Evolutionary conservation across 83 land plant species (phyloP).

Genomic region (Thuja plicata): DNA sequence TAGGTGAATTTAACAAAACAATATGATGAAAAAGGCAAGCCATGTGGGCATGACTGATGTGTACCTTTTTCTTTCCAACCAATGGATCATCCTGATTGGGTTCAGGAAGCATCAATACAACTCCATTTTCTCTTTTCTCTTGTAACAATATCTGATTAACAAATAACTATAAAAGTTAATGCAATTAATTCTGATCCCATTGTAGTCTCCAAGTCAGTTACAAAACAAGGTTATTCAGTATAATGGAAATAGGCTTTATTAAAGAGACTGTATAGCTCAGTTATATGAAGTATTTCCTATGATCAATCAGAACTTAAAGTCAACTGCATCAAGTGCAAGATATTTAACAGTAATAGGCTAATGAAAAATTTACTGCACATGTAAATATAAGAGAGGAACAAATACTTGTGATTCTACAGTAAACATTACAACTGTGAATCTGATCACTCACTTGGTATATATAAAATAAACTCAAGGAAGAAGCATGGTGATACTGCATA

Average conservation of each 20-base stretch:
- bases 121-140: conserved; percentile 6
- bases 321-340: neutral
- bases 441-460: neutral
- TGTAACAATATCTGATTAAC: neutral
- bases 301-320: neutral
- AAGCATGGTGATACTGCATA: neutral
- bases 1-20: neutral
- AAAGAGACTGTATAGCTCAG: neutral
- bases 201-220: neutral
- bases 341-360: neutral
- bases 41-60: neutral
- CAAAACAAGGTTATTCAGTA: neutral
- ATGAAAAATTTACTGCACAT: neutral
- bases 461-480: neutral
- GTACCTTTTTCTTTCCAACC: conserved; percentile 9
- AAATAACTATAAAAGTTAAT: neutral
- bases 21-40: neutral
- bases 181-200: neutral
- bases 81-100: conserved; percentile 12
- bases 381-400: neutral
- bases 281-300: neutral
- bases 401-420: neutral
- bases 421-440: neutral
- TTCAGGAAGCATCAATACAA: conserved; percentile 1
- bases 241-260: neutral